Percentiles rank a stretch among this genome's conserved stretches.
Evolutionary conservation across 805 yeast genomes (phyloP).

Genomic region (Lachancea cidri): DNA sequence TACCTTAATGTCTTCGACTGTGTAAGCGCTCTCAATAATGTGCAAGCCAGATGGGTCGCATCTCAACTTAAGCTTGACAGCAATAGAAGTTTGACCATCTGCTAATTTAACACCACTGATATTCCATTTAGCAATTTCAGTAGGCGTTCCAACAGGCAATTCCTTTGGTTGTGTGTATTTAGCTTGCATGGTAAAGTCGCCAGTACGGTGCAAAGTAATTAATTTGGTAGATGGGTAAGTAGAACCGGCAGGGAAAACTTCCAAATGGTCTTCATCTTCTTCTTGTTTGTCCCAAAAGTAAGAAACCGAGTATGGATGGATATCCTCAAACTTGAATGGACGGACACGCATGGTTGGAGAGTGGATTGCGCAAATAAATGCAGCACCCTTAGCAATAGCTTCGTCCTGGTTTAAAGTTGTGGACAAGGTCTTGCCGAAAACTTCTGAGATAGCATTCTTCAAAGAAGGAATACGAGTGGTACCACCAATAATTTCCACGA

Average conservation of each 20-base stretch:
- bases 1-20: slow-evolving; percentile 84
- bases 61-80: slow-evolving; percentile 90
- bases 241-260: slow-evolving; percentile 95
- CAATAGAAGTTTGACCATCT: slow-evolving; percentile 71
- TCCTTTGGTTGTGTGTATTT: slow-evolving; percentile 70
- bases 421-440: slow-evolving; percentile 81
- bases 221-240: slow-evolving; percentile 92
- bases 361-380: slow-evolving; percentile 97
- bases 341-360: slow-evolving; percentile 98
- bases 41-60: slow-evolving; percentile 95
- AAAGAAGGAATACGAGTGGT: slow-evolving; percentile 95
- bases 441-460: slow-evolving; percentile 72
- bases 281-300: slow-evolving; percentile 92
- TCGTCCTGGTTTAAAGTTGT: slow-evolving; percentile 98
- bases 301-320: slow-evolving; percentile 86
- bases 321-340: slow-evolving; percentile 97
- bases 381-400: slow-evolving; percentile 98
- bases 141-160: slow-evolving; percentile 63
- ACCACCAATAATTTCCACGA: slow-evolving; percentile 96
- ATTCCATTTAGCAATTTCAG: slow-evolving; percentile 76
- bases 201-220: slow-evolving; percentile 87
- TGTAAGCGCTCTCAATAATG: slow-evolving; percentile 90
- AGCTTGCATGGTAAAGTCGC: slow-evolving; percentile 83
- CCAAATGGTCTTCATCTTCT: slow-evolving; percentile 86
- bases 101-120: slow-evolving; percentile 78